A percentile compares a stretch with the other conserved stretches of the same genome.
These are phyloP conservation scores for Phytophthora multivora DNA, from an alignment of 352 stramenopile species.

Conservation along the genomic window DNA sequence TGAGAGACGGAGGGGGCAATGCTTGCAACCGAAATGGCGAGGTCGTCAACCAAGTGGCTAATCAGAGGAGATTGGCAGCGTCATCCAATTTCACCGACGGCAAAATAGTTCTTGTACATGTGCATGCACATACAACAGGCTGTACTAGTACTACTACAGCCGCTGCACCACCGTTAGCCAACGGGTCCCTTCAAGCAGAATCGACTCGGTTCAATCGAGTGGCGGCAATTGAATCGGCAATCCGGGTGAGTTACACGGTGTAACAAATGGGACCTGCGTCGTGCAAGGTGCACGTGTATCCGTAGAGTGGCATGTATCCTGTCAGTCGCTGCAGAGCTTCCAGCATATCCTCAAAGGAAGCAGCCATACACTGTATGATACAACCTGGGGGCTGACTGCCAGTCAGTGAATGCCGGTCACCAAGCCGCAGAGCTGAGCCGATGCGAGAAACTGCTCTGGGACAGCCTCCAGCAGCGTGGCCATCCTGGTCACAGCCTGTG, in stretches of 20 bases:
- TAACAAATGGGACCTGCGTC: not conserved
- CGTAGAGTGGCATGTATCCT: slow-evolving; percentile 32
- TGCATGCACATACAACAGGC: no score
- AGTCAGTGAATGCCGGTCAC: no score
- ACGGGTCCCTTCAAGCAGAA: slow-evolving; percentile 34
- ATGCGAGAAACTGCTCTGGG: slow-evolving; percentile 28
- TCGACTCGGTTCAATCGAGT: no score
- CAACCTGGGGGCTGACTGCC: no score
- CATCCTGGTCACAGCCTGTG: slow-evolving; percentile 14
- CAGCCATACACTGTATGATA: no score
- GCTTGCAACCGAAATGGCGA: no score
- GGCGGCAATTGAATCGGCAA: not conserved
- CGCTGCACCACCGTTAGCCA: slow-evolving; percentile 18
- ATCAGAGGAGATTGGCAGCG: no score
- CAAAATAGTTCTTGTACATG: no score
- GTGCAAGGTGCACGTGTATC: not conserved
- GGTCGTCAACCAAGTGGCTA: no score
- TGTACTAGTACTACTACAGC: not conserved
- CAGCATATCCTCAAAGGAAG: slow-evolving; percentile 6
- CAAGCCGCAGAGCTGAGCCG: not conserved
- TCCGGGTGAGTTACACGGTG: no score
- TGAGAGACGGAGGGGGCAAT: no score
- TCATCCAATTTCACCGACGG: no score
- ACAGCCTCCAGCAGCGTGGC: not conserved
- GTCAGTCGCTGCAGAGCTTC: slow-evolving; percentile 13